Conservation (phyloP, 2,329 filamentous ascomycete species). For the Periconia digitata region DNA sequence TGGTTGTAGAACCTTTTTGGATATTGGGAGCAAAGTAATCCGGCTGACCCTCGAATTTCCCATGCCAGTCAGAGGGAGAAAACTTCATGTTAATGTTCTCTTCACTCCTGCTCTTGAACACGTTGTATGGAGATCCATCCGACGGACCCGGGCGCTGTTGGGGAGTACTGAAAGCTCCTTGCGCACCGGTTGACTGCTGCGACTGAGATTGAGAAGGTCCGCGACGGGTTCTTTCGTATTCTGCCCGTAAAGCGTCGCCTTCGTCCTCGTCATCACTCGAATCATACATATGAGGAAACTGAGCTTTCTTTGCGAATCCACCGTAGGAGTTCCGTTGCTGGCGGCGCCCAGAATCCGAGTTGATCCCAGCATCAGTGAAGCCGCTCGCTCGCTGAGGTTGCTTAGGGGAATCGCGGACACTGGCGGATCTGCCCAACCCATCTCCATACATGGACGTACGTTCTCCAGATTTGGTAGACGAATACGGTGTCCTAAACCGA, state of each 20-base stretch:
- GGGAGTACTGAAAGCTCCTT: constrained; percentile 18
- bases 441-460: constrained; percentile 58
- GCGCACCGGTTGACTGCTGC: constrained; percentile 18
- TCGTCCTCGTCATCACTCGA: constrained; percentile 35
- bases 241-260: constrained; percentile 19
- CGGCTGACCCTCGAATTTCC: constrained; percentile 46
- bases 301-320: constrained; percentile 17
- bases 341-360: constrained; percentile 35
- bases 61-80: constrained; percentile 49
- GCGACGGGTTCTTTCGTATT: constrained; percentile 14
- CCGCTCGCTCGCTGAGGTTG: constrained; percentile 23
- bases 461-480: constrained; percentile 54
- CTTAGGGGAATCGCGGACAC: constrained; percentile 53
- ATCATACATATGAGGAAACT: constrained; percentile 33
- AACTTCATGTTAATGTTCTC: constrained; percentile 55
- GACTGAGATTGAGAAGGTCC: constrained; percentile 18
- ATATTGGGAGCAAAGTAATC: constrained; percentile 47
- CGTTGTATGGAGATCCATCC: constrained; percentile 17
- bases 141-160: constrained; percentile 15
- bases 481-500: constrained; percentile 58
- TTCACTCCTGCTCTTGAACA: constrained; percentile 49
- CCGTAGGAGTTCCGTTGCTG: constrained; percentile 28
- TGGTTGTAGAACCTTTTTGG: constrained; percentile 23
- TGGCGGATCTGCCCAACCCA: constrained; percentile 55
- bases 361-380: constrained; percentile 25